phyloP scores from a whole-genome alignment of 2,329 filamentous ascomycete species.

The Colletotrichum siamense region DNA sequence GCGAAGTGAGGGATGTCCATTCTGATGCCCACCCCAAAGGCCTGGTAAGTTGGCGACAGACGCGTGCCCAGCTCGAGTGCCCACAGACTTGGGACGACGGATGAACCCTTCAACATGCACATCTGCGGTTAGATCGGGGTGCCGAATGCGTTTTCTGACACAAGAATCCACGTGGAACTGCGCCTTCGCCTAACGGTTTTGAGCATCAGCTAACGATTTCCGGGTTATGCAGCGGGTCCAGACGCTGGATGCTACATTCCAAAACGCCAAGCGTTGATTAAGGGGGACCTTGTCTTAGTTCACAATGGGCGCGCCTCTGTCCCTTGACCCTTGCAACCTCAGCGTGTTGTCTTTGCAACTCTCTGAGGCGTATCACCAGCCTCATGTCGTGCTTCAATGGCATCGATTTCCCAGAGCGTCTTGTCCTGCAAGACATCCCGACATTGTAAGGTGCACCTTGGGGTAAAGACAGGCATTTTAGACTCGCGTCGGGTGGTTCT shows the following conservation, averaged over 20 bases:
- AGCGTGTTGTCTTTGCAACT: background rate
- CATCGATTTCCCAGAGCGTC: background rate
- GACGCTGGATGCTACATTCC: background rate
- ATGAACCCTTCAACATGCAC: background rate
- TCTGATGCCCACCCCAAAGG: background rate
- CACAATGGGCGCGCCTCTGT: background rate
- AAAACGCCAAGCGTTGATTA: constrained; percentile 18
- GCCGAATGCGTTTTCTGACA: background rate
- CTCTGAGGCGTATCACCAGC: background rate
- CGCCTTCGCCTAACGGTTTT: background rate
- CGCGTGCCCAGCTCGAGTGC: background rate
- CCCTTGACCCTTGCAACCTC: background rate
- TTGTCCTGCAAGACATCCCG: background rate
- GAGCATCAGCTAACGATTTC: background rate
- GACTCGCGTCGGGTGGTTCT: background rate
- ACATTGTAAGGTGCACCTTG: background rate
- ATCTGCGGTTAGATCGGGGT: background rate
- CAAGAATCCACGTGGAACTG: constrained; percentile 12
- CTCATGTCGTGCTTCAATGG: background rate
- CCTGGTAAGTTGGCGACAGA: constrained; percentile 14
- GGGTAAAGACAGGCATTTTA: background rate
- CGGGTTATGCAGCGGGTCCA: background rate
- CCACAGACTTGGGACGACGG: background rate
- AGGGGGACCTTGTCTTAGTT: constrained; percentile 13
- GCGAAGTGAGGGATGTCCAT: background rate